Percentiles rank a stretch among this genome's conserved stretches.
Evolutionary conservation across 164 flowering plant genomes (phyloP).

Genomic region (Paratinospora sagittata): DNA sequence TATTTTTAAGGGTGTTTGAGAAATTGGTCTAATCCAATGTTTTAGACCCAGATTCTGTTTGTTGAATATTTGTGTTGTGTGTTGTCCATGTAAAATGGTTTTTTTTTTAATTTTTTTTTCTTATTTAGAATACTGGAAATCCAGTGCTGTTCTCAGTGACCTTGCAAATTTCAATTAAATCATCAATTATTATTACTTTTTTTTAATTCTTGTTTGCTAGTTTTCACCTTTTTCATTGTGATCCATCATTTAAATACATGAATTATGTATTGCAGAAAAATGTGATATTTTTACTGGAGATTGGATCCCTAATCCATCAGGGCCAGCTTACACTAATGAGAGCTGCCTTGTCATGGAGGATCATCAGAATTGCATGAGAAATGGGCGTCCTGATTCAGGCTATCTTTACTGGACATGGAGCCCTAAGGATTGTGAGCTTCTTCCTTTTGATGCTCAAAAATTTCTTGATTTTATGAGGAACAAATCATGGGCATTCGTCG

Average conservation of each 20-base stretch:
- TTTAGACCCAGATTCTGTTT: neutral
- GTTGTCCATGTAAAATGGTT: no score
- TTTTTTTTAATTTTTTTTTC: no score
- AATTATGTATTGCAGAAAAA: slow-evolving; percentile 33
- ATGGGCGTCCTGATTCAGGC: slow-evolving; percentile 79
- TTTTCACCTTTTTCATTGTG: neutral
- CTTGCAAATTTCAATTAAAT: no score
- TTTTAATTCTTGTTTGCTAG: no score
- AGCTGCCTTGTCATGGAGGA: slow-evolving; percentile 57
- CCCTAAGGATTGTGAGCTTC: slow-evolving; percentile 62
- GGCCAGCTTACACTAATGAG: slow-evolving; percentile 69
- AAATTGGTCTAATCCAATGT: neutral
- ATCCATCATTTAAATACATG: neutral
- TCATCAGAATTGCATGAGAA: slow-evolving; percentile 90
- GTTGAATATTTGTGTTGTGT: no score
- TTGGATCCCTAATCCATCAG: slow-evolving; percentile 72
- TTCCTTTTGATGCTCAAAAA: slow-evolving; percentile 44
- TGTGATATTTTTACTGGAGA: slow-evolving; percentile 78
- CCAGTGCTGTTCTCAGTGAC: no score
- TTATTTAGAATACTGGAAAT: no score
- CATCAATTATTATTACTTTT: no score
- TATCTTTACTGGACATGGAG: slow-evolving; percentile 93
- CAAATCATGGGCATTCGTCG: slow-evolving; percentile 73
- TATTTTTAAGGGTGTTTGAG: neutral
- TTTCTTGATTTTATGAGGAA: slow-evolving; percentile 77